Evolutionary conservation across 371 early-diverging fungal genomes (phyloP), one percentile per base, ranked within the genome.

Genomic region (Mucor irregularis): DNA sequence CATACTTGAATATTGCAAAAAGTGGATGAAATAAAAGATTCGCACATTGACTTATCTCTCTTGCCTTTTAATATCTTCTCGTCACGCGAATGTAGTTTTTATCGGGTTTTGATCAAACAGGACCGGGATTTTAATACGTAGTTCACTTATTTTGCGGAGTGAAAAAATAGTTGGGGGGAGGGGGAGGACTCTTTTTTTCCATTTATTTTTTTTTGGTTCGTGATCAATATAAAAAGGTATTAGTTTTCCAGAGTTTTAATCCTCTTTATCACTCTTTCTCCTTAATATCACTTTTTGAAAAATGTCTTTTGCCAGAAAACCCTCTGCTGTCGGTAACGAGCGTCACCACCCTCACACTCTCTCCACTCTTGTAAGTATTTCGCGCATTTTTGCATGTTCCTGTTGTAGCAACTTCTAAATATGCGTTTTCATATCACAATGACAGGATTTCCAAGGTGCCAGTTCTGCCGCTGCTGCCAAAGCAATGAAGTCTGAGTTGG

Each of bases 381-480:
- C 6, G 31, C 38, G 19, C 13, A 48, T 31, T 24, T 35, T 42
- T 14, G 22, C 33, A 11, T 30, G 31, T 46, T 37, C 14, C 50
- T 16, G 25, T 19, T 34, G 26, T 25, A 2, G 31, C 17, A 46
- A 16, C 8, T 25, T 46, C n/a, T n/a, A n/a, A n/a, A n/a, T n/a
- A n/a, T n/a, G n/a, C n/a, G n/a, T n/a, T 22, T 48, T 42, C 25
- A 19, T 5, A 14, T 24, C 21, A 10, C 26, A 25, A 31, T 31
- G 5, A 49, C n/a, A 86, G 84, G 84, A 83, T 54, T 84, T 86
- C 40, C 84, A 86, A 75, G 82, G 83, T 39, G 82, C 86, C 19
- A 82, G 81, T 58, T 81, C 78, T 63, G 84, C 84, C 51, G 82
- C 84, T 35, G 85, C 84, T 42, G 87, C 87, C 39, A 84, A 81